These are phyloP conservation scores for Cornus suecica DNA, from an alignment of 148 eudicot genomes.

Conservation along the genomic window DNA sequence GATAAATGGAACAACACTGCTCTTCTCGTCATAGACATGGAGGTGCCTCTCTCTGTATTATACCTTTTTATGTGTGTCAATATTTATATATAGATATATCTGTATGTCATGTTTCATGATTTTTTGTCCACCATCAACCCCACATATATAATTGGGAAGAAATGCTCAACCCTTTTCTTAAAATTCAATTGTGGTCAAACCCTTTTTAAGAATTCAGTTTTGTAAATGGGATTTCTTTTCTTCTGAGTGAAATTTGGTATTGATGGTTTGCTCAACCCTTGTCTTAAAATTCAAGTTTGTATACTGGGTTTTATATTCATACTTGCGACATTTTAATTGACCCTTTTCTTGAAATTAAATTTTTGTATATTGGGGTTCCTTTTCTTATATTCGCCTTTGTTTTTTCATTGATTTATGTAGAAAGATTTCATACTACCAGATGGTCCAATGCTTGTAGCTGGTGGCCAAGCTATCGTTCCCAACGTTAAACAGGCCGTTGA, in stretches of 20 bases:
- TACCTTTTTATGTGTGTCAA: no score
- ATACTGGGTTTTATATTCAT: no score
- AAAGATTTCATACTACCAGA: slow-evolving; percentile 75
- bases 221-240: no score
- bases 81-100: no score
- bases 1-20: slow-evolving; percentile 67
- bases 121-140: not conserved
- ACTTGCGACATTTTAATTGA: no score
- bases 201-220: no score
- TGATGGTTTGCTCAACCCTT: no score
- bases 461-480: slow-evolving; percentile 75
- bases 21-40: slow-evolving; percentile 90
- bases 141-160: not conserved
- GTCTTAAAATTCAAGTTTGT: no score
- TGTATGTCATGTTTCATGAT: not conserved
- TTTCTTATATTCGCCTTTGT: not conserved
- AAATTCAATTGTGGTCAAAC: no score
- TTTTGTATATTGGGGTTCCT: not conserved
- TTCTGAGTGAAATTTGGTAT: no score
- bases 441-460: slow-evolving; percentile 52
- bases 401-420: slow-evolving; percentile 31
- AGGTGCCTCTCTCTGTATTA: slow-evolving; percentile 31
- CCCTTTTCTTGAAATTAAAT: no score
- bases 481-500: slow-evolving; percentile 81
- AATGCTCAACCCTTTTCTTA: not conserved